These are phyloP conservation scores for Mycogone perniciosa DNA, from an alignment of 2,329 filamentous ascomycete genomes.

Conservation along the genomic window DNA sequence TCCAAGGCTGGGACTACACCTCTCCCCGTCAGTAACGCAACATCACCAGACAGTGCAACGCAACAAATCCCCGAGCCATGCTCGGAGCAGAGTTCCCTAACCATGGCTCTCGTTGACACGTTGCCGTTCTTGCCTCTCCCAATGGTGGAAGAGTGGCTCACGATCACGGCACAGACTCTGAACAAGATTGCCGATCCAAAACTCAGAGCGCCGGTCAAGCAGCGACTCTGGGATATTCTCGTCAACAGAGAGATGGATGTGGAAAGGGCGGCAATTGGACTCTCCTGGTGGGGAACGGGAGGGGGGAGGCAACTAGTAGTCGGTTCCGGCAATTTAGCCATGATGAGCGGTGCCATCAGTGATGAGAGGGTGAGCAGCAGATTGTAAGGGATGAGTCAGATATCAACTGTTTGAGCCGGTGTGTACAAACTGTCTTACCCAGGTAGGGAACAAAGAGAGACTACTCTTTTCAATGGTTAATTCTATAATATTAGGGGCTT, in stretches of 20 bases:
- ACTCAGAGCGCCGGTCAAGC: slow-evolving; percentile 59
- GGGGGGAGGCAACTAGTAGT: slow-evolving; percentile 48
- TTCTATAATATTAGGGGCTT: no score
- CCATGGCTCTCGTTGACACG: slow-evolving; percentile 72
- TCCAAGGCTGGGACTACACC: slow-evolving; percentile 44
- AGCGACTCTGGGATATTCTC: slow-evolving; percentile 73
- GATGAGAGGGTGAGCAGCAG: slow-evolving; percentile 26
- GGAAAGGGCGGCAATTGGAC: slow-evolving; percentile 69
- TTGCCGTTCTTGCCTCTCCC: slow-evolving; percentile 65
- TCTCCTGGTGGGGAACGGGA: slow-evolving; percentile 74
- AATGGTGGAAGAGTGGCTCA: slow-evolving; percentile 75
- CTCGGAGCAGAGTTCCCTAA: slow-evolving; percentile 75
- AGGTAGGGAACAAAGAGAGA: no score
- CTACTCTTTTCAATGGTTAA: no score
- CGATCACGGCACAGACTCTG: slow-evolving; percentile 61
- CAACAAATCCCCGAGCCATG: slow-evolving; percentile 31
- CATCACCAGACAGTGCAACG: slow-evolving; percentile 24
- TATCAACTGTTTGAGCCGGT: no score
- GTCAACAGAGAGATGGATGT: slow-evolving; percentile 83
- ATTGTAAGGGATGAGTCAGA: background rate
- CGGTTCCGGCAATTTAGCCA: slow-evolving; percentile 18
- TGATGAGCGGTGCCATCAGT: slow-evolving; percentile 52
- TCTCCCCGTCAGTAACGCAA: slow-evolving; percentile 34
- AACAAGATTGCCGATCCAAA: slow-evolving; percentile 54
- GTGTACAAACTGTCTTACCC: no score